Evolutionary conservation across 1,284 basidiomycete genomes (phyloP).

Genomic region (Coniferiporia sulphurascens): DNA sequence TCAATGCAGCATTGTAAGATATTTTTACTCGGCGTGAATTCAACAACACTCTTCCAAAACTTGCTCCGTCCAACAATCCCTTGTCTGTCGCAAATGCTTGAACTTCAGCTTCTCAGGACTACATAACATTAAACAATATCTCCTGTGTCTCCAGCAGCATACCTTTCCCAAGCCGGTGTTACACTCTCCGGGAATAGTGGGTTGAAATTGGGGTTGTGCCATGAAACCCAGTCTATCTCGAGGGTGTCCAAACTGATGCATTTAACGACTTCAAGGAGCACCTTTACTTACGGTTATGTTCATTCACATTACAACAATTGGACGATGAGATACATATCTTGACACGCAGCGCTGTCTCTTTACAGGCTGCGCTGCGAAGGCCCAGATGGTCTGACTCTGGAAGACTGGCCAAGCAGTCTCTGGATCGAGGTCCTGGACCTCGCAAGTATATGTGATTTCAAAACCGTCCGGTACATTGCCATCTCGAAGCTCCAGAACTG

Average conservation of each 20-base stretch:
- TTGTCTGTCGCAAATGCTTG: constrained; percentile 23
- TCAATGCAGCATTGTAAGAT: no score
- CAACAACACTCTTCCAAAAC: constrained; percentile 18
- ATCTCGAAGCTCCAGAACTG: neutral
- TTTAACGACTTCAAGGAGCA: constrained; percentile 1
- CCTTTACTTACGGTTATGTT: constrained; percentile 4
- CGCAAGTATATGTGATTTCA: constrained; percentile 11
- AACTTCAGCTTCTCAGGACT: constrained; percentile 24
- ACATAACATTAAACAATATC: constrained; percentile 35
- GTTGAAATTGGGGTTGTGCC: constrained; percentile 38
- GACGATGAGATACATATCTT: neutral
- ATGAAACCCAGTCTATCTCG: constrained; percentile 5
- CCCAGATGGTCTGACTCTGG: neutral
- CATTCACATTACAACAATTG: neutral
- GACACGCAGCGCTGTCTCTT: neutral
- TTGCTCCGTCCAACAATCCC: constrained; percentile 27
- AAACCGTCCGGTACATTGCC: neutral
- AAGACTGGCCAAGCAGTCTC: neutral
- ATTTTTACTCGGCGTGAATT: neutral
- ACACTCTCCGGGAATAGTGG: constrained; percentile 24
- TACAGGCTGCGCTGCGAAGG: neutral
- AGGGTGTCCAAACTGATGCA: neutral
- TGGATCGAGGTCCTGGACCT: constrained; percentile 6
- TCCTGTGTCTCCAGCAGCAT: constrained; percentile 24
- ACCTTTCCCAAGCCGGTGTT: constrained; percentile 29